phyloP scores from a whole-genome alignment of 2,329 filamentous ascomycete species.

The Drechslerella stenobrocha region DNA sequence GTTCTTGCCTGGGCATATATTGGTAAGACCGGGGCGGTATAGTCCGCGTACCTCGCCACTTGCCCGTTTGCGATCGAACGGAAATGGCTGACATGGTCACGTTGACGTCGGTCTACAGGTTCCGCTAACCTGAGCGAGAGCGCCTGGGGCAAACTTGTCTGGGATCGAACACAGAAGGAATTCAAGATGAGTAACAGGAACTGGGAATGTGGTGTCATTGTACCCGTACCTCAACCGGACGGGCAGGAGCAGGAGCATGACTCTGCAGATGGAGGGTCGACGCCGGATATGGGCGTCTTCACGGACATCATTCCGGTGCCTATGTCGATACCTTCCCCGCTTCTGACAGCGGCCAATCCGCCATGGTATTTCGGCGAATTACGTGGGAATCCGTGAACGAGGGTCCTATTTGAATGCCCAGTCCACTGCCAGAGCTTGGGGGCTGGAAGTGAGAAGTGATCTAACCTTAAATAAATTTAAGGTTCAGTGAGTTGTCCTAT shows the following conservation, averaged over 20 bases:
- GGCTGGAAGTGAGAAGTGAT: conserved; percentile 30
- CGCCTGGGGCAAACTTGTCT: conserved; percentile 81
- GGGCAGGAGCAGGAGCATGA: conserved; percentile 18
- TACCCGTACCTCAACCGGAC: conserved; percentile 61
- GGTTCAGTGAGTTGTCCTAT: conserved; percentile 46
- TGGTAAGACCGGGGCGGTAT: conserved; percentile 29
- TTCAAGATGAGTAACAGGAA: conserved; percentile 83
- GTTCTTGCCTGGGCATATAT: conserved; percentile 40
- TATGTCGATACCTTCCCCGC: conserved; percentile 32
- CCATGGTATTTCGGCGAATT: conserved; percentile 49
- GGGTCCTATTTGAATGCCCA: conserved; percentile 14
- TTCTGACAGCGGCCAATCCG: conserved; percentile 37
- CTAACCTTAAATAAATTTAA: conserved; percentile 49
- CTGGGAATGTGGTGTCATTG: conserved; percentile 90
- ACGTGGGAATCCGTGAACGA: conserved; percentile 36
- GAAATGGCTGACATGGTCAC: conserved; percentile 66
- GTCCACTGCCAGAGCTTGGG: conserved; percentile 25
- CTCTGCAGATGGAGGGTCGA: conserved; percentile 18
- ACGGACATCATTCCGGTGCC: conserved; percentile 36
- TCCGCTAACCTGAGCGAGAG: conserved; percentile 91
- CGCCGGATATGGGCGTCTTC: conserved; percentile 36
- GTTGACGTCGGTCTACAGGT: conserved; percentile 71
- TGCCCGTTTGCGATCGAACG: conserved; percentile 44
- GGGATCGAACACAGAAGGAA: conserved; percentile 67
- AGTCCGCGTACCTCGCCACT: conserved; percentile 12